Evolutionary conservation across 345 rosid genomes (phyloP).

Genomic region (Iberis pinnata): DNA sequence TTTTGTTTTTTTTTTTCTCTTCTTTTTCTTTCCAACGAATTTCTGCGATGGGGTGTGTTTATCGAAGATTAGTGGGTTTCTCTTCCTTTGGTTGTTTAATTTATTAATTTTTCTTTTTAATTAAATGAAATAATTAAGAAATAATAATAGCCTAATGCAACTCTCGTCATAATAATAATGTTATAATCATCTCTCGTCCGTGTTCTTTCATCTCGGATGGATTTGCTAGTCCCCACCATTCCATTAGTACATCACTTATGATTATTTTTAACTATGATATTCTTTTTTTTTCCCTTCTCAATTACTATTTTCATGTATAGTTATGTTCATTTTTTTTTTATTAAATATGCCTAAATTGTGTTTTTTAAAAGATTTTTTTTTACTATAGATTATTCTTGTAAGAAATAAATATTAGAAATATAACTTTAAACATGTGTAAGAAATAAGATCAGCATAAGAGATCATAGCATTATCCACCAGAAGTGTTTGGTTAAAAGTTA

Average conservation of each 20-base stretch:
- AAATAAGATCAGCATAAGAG: too few species aligned
- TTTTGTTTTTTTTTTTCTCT: conserved; percentile 14
- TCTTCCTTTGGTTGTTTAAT: conserved; percentile 16
- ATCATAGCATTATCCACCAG: too few species aligned
- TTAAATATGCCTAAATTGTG: too few species aligned
- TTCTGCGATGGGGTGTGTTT: conserved; percentile 26
- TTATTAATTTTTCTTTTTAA: not conserved
- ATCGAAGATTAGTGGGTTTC: conserved; percentile 30
- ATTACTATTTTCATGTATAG: too few species aligned
- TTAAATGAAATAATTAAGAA: not conserved
- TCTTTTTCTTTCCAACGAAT: conserved; percentile 22
- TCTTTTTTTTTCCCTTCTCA: not conserved
- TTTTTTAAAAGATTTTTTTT: too few species aligned
- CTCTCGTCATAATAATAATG: conserved; percentile 26
- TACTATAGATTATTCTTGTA: too few species aligned
- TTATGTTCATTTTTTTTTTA: too few species aligned
- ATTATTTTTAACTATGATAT: not conserved
- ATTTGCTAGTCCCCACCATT: conserved; percentile 31
- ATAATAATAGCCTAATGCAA: conserved; percentile 22
- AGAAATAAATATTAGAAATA: too few species aligned
- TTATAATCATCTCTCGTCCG: conserved; percentile 16
- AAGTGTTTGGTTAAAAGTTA: too few species aligned
- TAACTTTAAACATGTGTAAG: too few species aligned
- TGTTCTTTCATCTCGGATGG: conserved; percentile 23
- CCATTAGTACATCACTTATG: conserved; percentile 3